Base-by-base conservation (phyloP, 441 rosid species). In the Pelargonium citronellum region DNA sequence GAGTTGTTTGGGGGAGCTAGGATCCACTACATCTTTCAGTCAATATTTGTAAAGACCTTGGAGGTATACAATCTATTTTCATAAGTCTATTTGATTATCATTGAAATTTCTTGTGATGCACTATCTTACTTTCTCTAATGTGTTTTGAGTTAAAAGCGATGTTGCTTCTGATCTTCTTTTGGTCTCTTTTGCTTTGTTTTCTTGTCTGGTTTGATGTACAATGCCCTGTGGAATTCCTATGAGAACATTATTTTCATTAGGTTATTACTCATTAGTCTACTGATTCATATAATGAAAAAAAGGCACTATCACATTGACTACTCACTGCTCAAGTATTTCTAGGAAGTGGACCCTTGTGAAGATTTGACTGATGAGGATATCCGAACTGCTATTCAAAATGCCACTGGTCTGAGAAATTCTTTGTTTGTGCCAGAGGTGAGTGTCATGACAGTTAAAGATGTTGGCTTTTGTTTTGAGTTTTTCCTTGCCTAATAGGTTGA, bases 311-410 rank as follows among this genome's bases (percentile, higher is more conserved):
- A 62, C 44, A 30, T 51, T 34, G 47, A 24, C 63, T 73, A 12
- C 39, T 72, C 64, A 78, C 64, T 71, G 44, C 64, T 71, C 30
- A 53, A 27, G 27, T 44, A 34, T 64, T 46, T 75, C 57, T 75
- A 91, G 97, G 97, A 91, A 79, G 98, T 94, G 77, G 96, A 91
- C 81, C 98, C 95, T 22, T 94, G 97, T 74, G 94, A 91, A 78
- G 92, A 87, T 80, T 85, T 94, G 84, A 94, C 95, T 67, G 92
- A 89, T 72, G 94, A 87, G 41, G 96, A 94, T 78, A 94, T 94
- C 70, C 91, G 91, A 71, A 94, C 93, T 74, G 95, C 93, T 64
- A 90, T 94, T 79, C 98, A 94, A 82, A 94, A 94, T 86, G 98
- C 98, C 51, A 90, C 93, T 69, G 98, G 97, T 80, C 92, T 95